phyloP scores from a whole-genome alignment of 73 alveolate species.

The Paramecium pentaurelia region DNA sequence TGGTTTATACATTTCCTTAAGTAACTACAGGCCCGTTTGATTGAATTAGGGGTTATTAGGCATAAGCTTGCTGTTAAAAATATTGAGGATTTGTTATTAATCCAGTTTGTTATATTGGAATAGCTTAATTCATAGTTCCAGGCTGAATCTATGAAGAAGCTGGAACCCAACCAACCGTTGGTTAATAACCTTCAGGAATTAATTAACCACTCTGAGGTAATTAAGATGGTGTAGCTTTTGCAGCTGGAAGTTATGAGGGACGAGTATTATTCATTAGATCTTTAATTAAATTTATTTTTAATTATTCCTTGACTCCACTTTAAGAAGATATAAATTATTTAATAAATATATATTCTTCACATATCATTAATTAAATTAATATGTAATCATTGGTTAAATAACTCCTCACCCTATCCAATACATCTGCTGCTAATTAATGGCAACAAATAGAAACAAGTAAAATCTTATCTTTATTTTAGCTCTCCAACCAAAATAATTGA shows the following conservation, averaged over 20 bases:
- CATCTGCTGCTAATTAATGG: background rate
- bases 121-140: background rate
- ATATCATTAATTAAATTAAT: background rate
- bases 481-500: conserved; percentile 1
- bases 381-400: background rate
- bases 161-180: background rate
- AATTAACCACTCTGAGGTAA: background rate
- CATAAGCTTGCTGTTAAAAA: background rate
- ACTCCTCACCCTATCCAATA: background rate
- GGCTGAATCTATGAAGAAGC: background rate
- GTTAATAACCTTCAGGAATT: background rate
- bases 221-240: background rate
- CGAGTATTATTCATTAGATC: background rate
- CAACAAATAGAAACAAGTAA: background rate
- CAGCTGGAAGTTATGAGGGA: background rate
- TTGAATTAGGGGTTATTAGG: background rate
- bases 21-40: background rate
- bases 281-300: background rate
- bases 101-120: background rate
- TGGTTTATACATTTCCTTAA: background rate
- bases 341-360: background rate
- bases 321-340: background rate
- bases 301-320: background rate
- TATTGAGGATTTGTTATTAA: background rate
- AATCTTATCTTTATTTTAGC: background rate